These are phyloP conservation scores for Aspergillus haitiensis DNA, from an alignment of 495 filamentous ascomycete species.

Conservation along the genomic window DNA sequence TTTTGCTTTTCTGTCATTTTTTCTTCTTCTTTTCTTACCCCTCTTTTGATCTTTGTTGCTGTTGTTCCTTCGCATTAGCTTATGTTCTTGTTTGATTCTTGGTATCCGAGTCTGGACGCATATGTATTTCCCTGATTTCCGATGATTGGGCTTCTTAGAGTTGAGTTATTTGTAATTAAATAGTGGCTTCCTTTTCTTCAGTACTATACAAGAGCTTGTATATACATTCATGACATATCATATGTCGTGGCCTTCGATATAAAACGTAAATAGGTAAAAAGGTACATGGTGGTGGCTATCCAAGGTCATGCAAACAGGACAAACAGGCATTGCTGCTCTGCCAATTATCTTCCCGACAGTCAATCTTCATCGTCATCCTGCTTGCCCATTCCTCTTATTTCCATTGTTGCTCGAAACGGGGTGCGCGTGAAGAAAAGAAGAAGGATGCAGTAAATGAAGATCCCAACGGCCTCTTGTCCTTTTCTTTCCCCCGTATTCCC, in stretches of 20 bases:
- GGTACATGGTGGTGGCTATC: no score
- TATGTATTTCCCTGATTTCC: not conserved
- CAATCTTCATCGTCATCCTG: not conserved
- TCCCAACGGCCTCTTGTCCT: not conserved
- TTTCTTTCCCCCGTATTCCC: not conserved
- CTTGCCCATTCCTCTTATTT: not conserved
- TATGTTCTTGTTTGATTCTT: not conserved
- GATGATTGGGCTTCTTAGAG: not conserved
- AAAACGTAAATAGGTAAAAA: no score
- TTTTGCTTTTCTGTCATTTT: not conserved
- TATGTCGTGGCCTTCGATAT: no score
- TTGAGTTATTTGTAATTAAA: not conserved
- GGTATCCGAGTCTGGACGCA: not conserved
- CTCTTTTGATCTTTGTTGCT: not conserved
- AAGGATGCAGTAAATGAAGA: constrained; percentile 8
- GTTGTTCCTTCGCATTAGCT: not conserved
- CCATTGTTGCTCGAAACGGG: not conserved
- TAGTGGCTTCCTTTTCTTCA: not conserved
- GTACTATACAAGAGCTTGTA: not conserved
- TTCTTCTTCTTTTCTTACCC: not conserved
- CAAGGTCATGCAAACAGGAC: constrained; percentile 34
- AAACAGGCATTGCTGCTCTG: constrained; percentile 25
- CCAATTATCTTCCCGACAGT: not conserved
- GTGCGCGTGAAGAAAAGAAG: not conserved
- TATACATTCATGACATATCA: no score